phyloP scores from a whole-genome alignment of 1,284 basidiomycete genomes.

The Microbotryum lychnidis-dioicae region DNA sequence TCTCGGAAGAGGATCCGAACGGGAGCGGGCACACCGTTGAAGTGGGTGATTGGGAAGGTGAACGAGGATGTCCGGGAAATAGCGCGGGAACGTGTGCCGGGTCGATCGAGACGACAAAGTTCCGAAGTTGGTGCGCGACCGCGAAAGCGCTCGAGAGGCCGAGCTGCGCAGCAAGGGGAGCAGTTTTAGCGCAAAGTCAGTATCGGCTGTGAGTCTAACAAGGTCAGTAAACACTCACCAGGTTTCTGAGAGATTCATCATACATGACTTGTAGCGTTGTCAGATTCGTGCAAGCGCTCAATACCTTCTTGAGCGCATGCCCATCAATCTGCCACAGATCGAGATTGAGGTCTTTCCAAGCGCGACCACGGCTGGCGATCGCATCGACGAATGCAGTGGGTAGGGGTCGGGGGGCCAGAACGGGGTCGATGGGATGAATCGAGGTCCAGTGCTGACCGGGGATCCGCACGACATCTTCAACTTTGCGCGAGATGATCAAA shows the following conservation, averaged over 20 bases:
- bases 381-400: conserved; percentile 2
- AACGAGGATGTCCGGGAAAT: not conserved
- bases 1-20: not conserved
- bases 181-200: not conserved
- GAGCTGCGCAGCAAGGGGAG: conserved; percentile 5
- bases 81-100: conserved; percentile 16
- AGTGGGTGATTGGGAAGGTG: not conserved
- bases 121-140: conserved; percentile 2
- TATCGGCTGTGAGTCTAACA: not conserved
- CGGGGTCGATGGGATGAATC: conserved; percentile 11
- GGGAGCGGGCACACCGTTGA: not conserved
- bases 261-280: conserved; percentile 12
- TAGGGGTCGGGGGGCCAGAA: conserved; percentile 6
- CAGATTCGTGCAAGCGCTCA: conserved; percentile 12
- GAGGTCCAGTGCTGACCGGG: conserved; percentile 17
- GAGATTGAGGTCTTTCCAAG: conserved; percentile 18
- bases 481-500: conserved; percentile 9
- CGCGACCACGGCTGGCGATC: not conserved
- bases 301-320: conserved; percentile 11
- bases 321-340: conserved; percentile 12
- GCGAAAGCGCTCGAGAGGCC: conserved; percentile 14
- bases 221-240: conserved; percentile 6
- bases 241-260: conserved; percentile 16
- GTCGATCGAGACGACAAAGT: conserved; percentile 16
- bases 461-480: conserved; percentile 2